phyloP scores from a whole-genome alignment of 805 yeast genomes.

The Scheffersomyces stipitis region DNA sequence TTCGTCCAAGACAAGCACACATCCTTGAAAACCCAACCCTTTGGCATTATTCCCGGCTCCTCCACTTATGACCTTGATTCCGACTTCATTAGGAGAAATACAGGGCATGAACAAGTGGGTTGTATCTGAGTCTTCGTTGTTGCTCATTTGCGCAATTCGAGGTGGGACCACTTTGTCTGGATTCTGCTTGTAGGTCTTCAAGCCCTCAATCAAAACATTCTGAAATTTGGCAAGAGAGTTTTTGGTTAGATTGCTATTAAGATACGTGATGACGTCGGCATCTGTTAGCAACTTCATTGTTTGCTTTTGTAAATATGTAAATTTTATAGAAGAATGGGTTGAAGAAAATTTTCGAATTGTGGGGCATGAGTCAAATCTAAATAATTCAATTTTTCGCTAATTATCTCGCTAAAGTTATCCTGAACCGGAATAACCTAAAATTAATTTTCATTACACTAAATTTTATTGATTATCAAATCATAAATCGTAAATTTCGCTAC shows the following conservation, averaged over 20 bases:
- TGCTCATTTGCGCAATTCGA: constrained; percentile 47
- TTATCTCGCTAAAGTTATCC: too few relatives aligned
- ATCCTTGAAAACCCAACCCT: constrained; percentile 57
- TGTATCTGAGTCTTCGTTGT: constrained; percentile 31
- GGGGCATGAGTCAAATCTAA: neutral
- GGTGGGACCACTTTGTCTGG: constrained; percentile 51
- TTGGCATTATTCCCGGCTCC: constrained; percentile 36
- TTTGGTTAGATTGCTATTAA: constrained; percentile 25
- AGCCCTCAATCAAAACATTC: constrained; percentile 32
- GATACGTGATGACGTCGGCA: constrained; percentile 24
- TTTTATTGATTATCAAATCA: too few relatives aligned
- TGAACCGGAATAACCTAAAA: too few relatives aligned
- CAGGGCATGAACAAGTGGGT: constrained; percentile 68
- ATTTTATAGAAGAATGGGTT: neutral
- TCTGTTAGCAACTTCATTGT: constrained; percentile 31
- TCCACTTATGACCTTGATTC: constrained; percentile 60
- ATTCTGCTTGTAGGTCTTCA: constrained; percentile 41
- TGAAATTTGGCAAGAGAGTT: constrained; percentile 31
- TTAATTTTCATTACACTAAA: too few relatives aligned
- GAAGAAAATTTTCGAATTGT: neutral
- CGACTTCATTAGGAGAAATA: constrained; percentile 50
- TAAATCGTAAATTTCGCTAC: too few relatives aligned
- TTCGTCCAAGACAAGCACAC: constrained; percentile 51
- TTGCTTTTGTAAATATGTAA: constrained; percentile 1
- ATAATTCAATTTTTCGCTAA: constrained; percentile 1